Evolutionary conservation across 257 asterid genomes (phyloP).

Genomic region (Thymus mandschuricus): DNA sequence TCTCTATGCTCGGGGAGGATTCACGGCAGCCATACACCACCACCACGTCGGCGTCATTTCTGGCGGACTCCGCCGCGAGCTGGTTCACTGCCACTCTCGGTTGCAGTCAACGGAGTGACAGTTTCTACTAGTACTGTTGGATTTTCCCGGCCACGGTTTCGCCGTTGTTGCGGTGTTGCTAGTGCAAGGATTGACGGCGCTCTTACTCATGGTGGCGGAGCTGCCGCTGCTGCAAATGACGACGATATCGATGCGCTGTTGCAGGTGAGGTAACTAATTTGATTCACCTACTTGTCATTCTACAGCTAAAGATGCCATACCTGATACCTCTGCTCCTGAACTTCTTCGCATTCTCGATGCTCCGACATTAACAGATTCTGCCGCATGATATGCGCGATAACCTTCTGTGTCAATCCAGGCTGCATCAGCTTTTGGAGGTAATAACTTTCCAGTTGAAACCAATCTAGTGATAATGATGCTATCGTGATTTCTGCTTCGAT

Average conservation of each 20-base stretch:
- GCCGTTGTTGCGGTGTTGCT: neutral
- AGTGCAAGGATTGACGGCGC: neutral
- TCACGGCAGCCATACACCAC: conserved; percentile 3
- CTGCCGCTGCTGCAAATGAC: conserved; percentile 29
- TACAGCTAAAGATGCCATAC: neutral
- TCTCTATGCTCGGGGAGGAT: conserved; percentile 8
- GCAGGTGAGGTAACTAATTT: conserved; percentile 40
- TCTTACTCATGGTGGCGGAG: neutral
- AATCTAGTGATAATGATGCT: neutral
- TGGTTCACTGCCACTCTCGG: neutral
- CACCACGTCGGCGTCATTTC: neutral
- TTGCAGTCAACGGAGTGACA: neutral
- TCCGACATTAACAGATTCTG: conserved; percentile 50
- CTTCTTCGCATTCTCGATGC: neutral
- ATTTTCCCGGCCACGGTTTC: conserved; percentile 22
- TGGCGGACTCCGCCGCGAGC: conserved; percentile 16
- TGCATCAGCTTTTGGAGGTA: conserved; percentile 67
- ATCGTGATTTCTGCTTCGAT: neutral
- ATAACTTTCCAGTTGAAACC: neutral
- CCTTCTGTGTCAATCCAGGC: conserved; percentile 46
- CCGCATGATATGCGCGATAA: conserved; percentile 65
- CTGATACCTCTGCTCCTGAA: conserved; percentile 10
- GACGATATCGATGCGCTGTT: conserved; percentile 48
- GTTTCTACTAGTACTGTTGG: neutral
- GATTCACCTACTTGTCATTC: neutral